These are phyloP conservation scores for Trichophyton mentagrophytes DNA, from an alignment of 2,329 filamentous ascomycete genomes.

Conservation along the genomic window DNA sequence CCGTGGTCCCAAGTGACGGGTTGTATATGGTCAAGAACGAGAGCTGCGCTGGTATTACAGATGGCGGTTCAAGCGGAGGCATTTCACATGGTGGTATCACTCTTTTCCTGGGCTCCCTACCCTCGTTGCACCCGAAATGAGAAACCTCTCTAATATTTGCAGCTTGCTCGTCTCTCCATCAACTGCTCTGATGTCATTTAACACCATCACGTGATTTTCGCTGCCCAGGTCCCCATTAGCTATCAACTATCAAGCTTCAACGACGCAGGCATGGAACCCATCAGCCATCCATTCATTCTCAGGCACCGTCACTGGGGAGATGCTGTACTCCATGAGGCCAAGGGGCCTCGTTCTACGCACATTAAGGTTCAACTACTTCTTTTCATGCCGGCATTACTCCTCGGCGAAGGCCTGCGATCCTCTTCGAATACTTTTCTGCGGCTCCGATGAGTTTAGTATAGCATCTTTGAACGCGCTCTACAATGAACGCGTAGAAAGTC, in stretches of 20 bases:
- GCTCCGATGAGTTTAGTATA: conserved; percentile 82
- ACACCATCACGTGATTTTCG: background rate
- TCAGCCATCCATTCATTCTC: background rate
- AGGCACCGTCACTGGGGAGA: background rate
- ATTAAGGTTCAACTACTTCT: background rate
- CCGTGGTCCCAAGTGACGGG: conserved; percentile 59
- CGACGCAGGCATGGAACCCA: background rate
- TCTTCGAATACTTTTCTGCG: conserved; percentile 81
- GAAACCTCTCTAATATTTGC: background rate
- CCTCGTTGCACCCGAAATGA: background rate
- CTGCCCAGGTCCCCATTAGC: background rate
- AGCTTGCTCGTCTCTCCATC: background rate
- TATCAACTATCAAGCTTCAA: background rate
- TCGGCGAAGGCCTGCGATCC: conserved; percentile 37
- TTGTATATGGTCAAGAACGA: conserved; percentile 94
- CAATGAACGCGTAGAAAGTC: conserved; percentile 42
- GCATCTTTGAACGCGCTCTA: conserved; percentile 59
- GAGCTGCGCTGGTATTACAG: conserved; percentile 63
- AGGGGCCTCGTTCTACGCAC: background rate
- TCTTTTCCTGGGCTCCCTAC: background rate
- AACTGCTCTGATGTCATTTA: background rate
- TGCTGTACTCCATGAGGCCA: background rate
- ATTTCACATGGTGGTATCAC: conserved; percentile 19
- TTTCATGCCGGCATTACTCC: conserved; percentile 4
- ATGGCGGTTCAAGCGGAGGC: conserved; percentile 25